Evolutionary conservation across 192 early-diverging fungal species (phyloP).

Genomic region (Umbelopsis isabellina): DNA sequence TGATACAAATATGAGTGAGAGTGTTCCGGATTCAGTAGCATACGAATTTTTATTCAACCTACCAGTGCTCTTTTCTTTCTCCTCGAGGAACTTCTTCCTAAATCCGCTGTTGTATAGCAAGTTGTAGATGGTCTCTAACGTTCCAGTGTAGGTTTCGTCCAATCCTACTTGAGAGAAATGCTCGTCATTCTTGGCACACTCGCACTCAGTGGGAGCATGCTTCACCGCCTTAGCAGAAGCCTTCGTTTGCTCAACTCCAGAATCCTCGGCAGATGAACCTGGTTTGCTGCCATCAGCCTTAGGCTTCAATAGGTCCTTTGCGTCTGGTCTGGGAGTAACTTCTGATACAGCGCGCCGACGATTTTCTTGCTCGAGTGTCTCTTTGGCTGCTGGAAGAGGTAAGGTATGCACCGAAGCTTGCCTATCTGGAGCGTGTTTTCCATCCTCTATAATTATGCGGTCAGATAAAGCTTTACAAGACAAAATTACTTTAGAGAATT

Average conservation of each 20-base stretch:
- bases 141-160: slow-evolving; percentile 50
- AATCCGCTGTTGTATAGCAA: slow-evolving; percentile 51
- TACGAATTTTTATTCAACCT: background rate
- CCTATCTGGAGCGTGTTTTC: background rate
- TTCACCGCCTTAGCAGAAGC: background rate
- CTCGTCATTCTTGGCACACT: slow-evolving; percentile 45
- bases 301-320: background rate
- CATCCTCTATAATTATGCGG: too few relatives aligned
- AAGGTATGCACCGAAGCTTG: background rate
- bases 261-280: background rate
- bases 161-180: slow-evolving; percentile 51
- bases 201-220: slow-evolving; percentile 38
- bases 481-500: background rate
- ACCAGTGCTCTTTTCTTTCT: slow-evolving; percentile 48
- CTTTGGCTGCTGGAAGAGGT: background rate
- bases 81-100: slow-evolving; percentile 39
- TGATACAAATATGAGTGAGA: background rate
- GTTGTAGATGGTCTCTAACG: slow-evolving; percentile 49
- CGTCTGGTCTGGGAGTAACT: slow-evolving; percentile 26
- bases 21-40: background rate
- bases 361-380: background rate
- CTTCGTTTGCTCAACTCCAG: background rate
- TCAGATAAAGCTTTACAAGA: too few relatives aligned
- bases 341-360: slow-evolving; percentile 36
- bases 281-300: background rate